A percentile compares a stretch with the other conserved stretches of the same genome.
Conservation (phyloP, 192 early-diverging fungal species). For the Coemansia sp. region DNA sequence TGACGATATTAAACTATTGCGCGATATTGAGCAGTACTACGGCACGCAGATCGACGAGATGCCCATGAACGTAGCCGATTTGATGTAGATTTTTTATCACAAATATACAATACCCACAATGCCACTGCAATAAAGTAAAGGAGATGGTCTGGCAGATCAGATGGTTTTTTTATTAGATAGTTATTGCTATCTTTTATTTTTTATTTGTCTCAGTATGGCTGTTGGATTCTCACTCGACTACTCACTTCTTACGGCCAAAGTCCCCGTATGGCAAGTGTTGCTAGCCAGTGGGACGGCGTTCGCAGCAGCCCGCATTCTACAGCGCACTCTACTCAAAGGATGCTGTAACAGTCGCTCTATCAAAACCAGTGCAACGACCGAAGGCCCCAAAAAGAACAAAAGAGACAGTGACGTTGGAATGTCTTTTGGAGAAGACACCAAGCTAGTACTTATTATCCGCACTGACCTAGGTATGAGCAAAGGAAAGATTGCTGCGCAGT, state of each 20-base stretch:
- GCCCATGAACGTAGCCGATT: conserved; percentile 52
- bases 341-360: not conserved
- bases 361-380: not conserved
- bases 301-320: conserved; percentile 3
- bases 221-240: conserved; percentile 1
- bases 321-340: not conserved
- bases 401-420: not conserved
- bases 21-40: conserved; percentile 99
- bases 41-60: conserved; percentile 58
- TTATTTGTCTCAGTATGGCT: not conserved
- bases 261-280: conserved; percentile 45
- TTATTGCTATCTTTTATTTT: not conserved
- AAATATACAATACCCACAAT: not conserved
- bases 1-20: conserved; percentile 89
- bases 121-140: not conserved
- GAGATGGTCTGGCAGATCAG: not conserved
- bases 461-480: conserved; percentile 93
- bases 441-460: conserved; percentile 79
- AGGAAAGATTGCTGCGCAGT: conserved; percentile 95
- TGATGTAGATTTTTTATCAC: conserved; percentile 14
- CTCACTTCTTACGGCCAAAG: conserved; percentile 6
- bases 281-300: conserved; percentile 25
- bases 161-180: no score
- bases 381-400: not conserved
- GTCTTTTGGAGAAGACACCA: conserved; percentile 25